Conservation (phyloP, 106 monocot genomes). For the Cymbidium sinense region DNA sequence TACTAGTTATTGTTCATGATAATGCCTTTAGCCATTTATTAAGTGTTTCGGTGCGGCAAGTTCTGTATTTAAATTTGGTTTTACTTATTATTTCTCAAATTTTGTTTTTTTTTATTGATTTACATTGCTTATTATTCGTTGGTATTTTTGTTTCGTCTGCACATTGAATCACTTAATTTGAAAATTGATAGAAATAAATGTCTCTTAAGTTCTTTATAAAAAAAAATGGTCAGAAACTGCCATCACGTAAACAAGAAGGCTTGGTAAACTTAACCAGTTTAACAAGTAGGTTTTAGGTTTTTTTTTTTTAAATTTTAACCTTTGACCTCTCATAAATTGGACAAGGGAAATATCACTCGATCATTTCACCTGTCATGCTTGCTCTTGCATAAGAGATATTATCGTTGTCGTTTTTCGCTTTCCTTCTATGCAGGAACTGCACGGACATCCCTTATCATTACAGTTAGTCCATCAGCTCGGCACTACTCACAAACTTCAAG, state of each 20-base stretch:
- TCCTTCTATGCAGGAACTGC: slow-evolving; percentile 38
- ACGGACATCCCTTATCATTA: slow-evolving; percentile 52
- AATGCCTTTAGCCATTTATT: not conserved
- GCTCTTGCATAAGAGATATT: not conserved
- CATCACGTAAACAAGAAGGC: not conserved
- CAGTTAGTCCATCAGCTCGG: slow-evolving; percentile 42
- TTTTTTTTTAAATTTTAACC: not conserved
- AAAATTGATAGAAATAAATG: not conserved
- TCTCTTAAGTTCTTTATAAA: not conserved
- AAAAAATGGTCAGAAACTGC: not conserved
- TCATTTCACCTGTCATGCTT: not conserved
- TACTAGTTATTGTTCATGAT: not conserved
- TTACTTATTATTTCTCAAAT: not conserved
- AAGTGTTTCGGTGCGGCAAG: not conserved
- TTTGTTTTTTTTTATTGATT: not conserved
- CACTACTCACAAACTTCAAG: slow-evolving; percentile 61
- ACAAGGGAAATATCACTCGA: not conserved
- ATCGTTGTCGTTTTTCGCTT: not conserved
- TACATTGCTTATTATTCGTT: not conserved
- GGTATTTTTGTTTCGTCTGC: not conserved
- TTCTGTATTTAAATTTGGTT: not conserved
- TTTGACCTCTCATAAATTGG: not conserved
- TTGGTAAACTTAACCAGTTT: not conserved
- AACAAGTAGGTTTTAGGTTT: not conserved
- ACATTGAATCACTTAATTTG: not conserved